Base-by-base conservation (phyloP, 345 rosid genomes). In the Corymbia maculata region DNA sequence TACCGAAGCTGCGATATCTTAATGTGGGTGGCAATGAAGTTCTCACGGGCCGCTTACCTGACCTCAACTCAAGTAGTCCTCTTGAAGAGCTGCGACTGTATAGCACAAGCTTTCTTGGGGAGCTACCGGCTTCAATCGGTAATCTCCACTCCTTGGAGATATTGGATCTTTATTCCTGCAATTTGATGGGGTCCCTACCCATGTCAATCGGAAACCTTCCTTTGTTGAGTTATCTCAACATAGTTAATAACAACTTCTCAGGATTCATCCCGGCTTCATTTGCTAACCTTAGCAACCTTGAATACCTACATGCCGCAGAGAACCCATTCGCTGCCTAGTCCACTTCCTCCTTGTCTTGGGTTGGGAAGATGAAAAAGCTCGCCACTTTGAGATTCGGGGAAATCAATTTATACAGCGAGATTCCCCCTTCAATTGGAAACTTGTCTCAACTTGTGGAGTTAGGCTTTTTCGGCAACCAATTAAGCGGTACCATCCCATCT, bases 231-330 rank as follows among this genome's bases (percentile, higher is more conserved):
- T 28, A 51, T n/a, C 84, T 87, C 26, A 87, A 52, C 66, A 44
- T 90, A 55, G 9, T 19, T 2, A 11, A 5, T 28, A 36, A 36
- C 42, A 36, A 36, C 42, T 36, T 36, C 42, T 53, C 85, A 42
- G 90, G 92, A 17, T 45, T 30, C 28, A 14, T 91, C 19, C 91
- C 91, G 4, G 19, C 90, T 68, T 86, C 92, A 30, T 42, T 91
- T 55, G 87, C 85, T 51, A 85, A 89, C 26, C 91, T 88, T 51
- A 61, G 89, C 85, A 53, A 66, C 24, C 88, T 90, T 36, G 12
- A 50, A 15, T 3, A 7, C 64, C 30, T 90, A 8, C 7, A 6
- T 30, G 47, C 75, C 32, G 2, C 1, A 28, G 26, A 6, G n/a
- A 87, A 68, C 52, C 52, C 79, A 5, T 88, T 89, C 44, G 13